These are phyloP conservation scores for Cymodocea nodosa DNA, from an alignment of 116 monocot genomes.

Conservation along the genomic window DNA sequence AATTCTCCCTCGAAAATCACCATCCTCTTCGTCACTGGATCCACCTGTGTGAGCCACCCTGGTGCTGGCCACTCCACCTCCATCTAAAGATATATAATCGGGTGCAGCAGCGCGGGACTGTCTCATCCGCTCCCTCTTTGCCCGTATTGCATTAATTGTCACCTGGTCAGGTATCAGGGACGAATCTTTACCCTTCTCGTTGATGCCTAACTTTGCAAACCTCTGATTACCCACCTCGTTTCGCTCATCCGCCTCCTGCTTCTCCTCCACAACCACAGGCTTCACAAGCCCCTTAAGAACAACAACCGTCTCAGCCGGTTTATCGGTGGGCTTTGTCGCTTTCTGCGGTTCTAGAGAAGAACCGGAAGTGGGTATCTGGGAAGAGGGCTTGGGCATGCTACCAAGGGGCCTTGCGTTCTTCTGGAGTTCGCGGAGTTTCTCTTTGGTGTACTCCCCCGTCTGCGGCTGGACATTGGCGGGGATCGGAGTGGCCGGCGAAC, in stretches of 20 bases:
- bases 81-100: constrained; percentile 83
- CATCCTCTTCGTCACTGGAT: constrained; percentile 84
- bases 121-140: constrained; percentile 61
- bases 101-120: constrained; percentile 40
- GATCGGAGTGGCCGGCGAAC: constrained; percentile 11
- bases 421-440: constrained; percentile 79
- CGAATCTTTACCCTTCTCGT: constrained; percentile 23
- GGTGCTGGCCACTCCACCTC: constrained; percentile 38
- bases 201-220: constrained; percentile 31
- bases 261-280: constrained; percentile 4
- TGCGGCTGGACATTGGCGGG: constrained; percentile 77
- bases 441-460: constrained; percentile 86
- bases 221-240: constrained; percentile 3
- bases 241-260: background rate
- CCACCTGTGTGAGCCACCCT: constrained; percentile 23
- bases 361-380: background rate
- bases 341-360: constrained; percentile 4
- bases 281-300: constrained; percentile 18
- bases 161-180: constrained; percentile 58
- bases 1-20: constrained; percentile 56
- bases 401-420: constrained; percentile 90
- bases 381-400: constrained; percentile 14
- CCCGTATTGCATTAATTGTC: constrained; percentile 68
- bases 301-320: constrained; percentile 6
- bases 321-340: constrained; percentile 13